Base-by-base conservation (phyloP, 2,329 filamentous ascomycete genomes). In the Rhynchosporium graminicola region DNA sequence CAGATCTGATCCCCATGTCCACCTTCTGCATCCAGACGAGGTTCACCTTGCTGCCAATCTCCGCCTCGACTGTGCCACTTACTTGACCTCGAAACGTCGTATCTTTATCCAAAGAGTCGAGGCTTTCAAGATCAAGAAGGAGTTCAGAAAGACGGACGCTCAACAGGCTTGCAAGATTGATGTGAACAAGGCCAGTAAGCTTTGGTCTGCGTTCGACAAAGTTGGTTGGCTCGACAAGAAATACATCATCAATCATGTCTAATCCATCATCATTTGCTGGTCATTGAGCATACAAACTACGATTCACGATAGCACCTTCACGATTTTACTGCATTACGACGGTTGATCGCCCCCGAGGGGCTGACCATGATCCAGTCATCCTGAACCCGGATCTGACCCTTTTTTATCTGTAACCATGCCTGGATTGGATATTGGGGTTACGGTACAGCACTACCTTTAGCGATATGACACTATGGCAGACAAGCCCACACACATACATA, bases 161-260 rank as follows among this genome's bases (percentile, higher is more conserved):
- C 94, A 98, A 76, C 91, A 96, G 75, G 92, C 91, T n/a, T 96
- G 92, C 83, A 96, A 96, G 80, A 97, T 97, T 67, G 94, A 98
- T 72, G 94, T 98, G 75, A 97, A 97, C 81, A 98, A 97, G 80
- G 92, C 93, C 3, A 96, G 91, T 68, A 94, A 94, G 76, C 81
- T 98, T 52, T 97, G 92, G 90, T 87, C 87, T 43, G 92, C 92
- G 5, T 98, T 91, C 73, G 90, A 97, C 56, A 88, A 87, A 70
- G 90, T 95, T 43, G 90, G 89, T 69, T 96, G 92, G 91, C 86
- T 97, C 10, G 61, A 73, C 31, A 54, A 63, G 10, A 57, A 64
- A n/a, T 70, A 68, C 67, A 67, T 73, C 43, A 40, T 60, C 58
- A 62, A 69, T 43, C 67, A 67, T 50, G 48, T 67, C 33, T 70